phyloP scores from a whole-genome alignment of 78 protist species.

The Anaeramoeba flamelloides region DNA sequence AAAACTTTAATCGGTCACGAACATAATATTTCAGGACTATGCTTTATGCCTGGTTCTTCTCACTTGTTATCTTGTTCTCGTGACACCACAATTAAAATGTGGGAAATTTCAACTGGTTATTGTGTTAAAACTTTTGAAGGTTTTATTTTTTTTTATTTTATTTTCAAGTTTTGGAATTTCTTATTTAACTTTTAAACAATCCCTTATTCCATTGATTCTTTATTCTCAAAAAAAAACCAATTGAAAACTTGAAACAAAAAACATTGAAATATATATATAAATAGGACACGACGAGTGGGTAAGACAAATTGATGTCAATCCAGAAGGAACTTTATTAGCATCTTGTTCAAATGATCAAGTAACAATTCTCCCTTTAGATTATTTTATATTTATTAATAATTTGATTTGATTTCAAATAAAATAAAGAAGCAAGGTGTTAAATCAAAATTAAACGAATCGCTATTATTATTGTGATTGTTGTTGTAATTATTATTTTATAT shows the following conservation, averaged over 20 bases:
- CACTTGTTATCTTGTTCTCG: constrained; percentile 40
- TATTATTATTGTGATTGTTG: not conserved
- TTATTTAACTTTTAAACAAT: constrained; percentile 28
- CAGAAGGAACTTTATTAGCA: constrained; percentile 31
- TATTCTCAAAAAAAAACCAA: too few relatives aligned
- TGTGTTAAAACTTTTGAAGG: not conserved
- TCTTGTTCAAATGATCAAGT: constrained; percentile 30
- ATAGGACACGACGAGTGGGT: constrained; percentile 65
- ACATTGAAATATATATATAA: constrained; percentile 31
- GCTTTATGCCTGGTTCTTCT: constrained; percentile 53
- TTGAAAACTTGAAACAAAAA: too few relatives aligned
- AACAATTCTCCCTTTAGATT: not conserved
- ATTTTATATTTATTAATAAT: not conserved
- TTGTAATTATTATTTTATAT: not conserved
- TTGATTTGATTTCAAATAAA: not conserved
- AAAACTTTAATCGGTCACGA: constrained; percentile 47
- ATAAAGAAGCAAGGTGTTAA: not conserved
- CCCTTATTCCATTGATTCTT: too few relatives aligned
- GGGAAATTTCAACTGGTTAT: constrained; percentile 49
- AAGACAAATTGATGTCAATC: constrained; percentile 18
- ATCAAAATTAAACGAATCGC: not conserved
- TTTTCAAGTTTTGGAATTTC: not conserved
- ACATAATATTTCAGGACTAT: constrained; percentile 47
- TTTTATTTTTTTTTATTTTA: not conserved
- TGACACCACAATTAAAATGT: constrained; percentile 46